phyloP scores from a whole-genome alignment of 2,329 filamentous ascomycete genomes.

The Stagonosporopsis chrysanthemi region DNA sequence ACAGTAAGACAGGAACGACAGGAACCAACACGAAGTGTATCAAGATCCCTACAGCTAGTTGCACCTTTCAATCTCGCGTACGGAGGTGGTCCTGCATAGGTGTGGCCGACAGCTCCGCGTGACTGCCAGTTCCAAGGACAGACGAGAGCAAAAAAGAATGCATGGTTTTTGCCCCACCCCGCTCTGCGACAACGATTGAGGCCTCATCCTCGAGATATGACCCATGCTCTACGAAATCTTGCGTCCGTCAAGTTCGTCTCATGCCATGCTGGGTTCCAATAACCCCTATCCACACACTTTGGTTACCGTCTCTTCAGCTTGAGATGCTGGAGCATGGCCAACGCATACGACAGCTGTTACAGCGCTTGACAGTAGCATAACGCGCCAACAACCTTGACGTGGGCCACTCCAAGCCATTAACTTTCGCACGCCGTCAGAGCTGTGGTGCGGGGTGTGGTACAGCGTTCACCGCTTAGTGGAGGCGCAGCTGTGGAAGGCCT shows the following conservation, averaged over 20 bases:
- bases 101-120: conserved; percentile 7
- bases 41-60: conserved; percentile 15
- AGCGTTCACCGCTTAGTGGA: conserved; percentile 8
- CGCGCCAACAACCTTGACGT: conserved; percentile 4
- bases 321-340: neutral
- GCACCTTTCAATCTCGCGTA: conserved; percentile 13
- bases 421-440: conserved; percentile 1
- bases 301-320: neutral
- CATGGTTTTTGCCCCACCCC: conserved; percentile 16
- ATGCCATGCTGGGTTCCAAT: neutral
- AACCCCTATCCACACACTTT: too few species aligned
- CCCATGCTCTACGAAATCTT: conserved; percentile 1
- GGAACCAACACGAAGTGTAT: conserved; percentile 19
- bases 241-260: neutral
- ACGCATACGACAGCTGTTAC: neutral
- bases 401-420: conserved; percentile 7
- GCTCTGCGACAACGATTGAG: conserved; percentile 18
- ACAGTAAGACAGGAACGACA: conserved; percentile 4
- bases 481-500: conserved; percentile 5
- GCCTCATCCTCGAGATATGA: conserved; percentile 9
- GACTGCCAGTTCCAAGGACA: conserved; percentile 16
- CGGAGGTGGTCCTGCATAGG: conserved; percentile 1
- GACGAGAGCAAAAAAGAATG: neutral
- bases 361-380: conserved; percentile 14
- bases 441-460: conserved; percentile 10